Conservation (phyloP, 139 green algal species). For the Chlorella vulgaris region DNA sequence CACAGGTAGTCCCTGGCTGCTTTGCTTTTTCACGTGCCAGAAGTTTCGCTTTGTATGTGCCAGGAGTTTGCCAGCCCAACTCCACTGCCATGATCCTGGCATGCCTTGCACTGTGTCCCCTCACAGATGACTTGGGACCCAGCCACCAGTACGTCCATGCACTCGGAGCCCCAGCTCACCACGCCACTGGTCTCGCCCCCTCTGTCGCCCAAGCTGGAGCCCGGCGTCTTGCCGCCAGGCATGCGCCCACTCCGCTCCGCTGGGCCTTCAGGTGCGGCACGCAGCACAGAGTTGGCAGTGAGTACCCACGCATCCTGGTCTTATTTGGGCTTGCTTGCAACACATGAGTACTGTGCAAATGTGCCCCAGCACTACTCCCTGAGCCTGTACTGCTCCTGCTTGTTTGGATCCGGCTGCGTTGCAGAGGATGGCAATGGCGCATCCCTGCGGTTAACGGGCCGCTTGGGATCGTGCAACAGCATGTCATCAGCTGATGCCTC, state of each 20-base stretch:
- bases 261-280: not conserved
- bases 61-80: too few relatives aligned
- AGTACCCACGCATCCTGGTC: too few relatives aligned
- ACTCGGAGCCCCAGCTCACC: slow-evolving; percentile 30
- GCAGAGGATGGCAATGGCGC: slow-evolving; percentile 25
- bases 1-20: not conserved
- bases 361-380: not conserved
- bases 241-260: slow-evolving; percentile 18
- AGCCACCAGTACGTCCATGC: slow-evolving; percentile 39
- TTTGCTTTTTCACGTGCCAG: not conserved
- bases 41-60: too few relatives aligned
- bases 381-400: not conserved
- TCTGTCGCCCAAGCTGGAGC: slow-evolving; percentile 51
- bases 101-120: not conserved
- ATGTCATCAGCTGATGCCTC: slow-evolving; percentile 20
- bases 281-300: too few relatives aligned
- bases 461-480: slow-evolving; percentile 31
- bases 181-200: slow-evolving; percentile 54
- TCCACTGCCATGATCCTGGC: not conserved
- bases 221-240: slow-evolving; percentile 1
- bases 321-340: not conserved
- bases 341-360: too few relatives aligned
- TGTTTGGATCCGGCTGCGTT: not conserved
- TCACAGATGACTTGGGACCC: slow-evolving; percentile 75
- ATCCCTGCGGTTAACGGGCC: slow-evolving; percentile 11